Base-by-base conservation (phyloP, 805 yeast species). In the Candida easanensis region DNA sequence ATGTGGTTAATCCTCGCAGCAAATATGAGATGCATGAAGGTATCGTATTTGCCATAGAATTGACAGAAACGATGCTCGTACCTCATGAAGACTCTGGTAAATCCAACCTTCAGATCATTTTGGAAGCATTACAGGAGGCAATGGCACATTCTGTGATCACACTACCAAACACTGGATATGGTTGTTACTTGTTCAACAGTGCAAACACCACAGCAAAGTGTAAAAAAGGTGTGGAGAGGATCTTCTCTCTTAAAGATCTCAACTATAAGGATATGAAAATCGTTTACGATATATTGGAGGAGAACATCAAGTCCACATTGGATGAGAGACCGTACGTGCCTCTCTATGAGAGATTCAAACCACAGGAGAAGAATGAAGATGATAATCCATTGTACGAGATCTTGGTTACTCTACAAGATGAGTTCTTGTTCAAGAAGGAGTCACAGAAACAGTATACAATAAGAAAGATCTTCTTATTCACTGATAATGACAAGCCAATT, bases 401-500 rank as follows among this genome's bases (percentile, higher is more conserved):
- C 8, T 67, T 88, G 35, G 69, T 68, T 26, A 66, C 68, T 18
- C 63, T 82, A 8, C 73, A 79, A 41, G 82, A 78, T 41, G 82
- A 80, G 45, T 80, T 84, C 48, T 56, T 66, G 14, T 58, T 66
- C 28, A 60, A 62, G 4, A 66, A 67, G 15, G 60, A 60, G 13
- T 64, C 56, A 27, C 76, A 73, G 32, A 68, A 64, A 39, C 57
- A 60, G 19, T 82, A 73, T 58, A 77, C 77, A 38, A 72, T 71
- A 34, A 77, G 76, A 50, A 80, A 84, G 53, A 63, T 87, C 3
- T 74, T 88, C 50, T 65, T 88, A 57, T 77, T 89, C 55, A 87
- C 96, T 0, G 84, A 82, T 57, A 80, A 83, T 58, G 93, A 84
- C 51, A 63, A 63, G 36, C 97, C 97, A 0, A 74, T 65, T 49